Conservation (phyloP, 768 basidiomycete species). For the Mycena olivaceomarginata region DNA sequence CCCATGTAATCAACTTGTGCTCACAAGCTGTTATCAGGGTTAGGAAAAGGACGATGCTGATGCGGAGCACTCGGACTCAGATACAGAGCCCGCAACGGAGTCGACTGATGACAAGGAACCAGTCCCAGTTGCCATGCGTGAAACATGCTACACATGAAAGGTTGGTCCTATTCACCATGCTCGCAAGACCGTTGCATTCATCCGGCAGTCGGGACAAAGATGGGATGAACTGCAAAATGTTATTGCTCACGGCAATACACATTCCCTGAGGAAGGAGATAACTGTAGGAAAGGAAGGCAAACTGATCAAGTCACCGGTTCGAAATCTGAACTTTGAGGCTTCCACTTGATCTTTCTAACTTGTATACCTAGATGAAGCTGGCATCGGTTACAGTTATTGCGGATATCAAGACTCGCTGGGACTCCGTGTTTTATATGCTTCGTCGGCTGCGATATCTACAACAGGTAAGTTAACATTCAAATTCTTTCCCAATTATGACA, state of each 20-base stretch:
- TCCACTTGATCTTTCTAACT: not conserved
- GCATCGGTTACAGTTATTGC: too few relatives aligned
- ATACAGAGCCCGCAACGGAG: not conserved
- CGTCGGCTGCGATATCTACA: not conserved
- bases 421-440: too few relatives aligned
- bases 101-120: not conserved
- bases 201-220: not conserved
- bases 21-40: constrained; percentile 10
- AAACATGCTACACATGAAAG: not conserved
- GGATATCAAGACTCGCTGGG: too few relatives aligned
- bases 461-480: not conserved
- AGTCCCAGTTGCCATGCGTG: not conserved
- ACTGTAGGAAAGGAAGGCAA: not conserved
- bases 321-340: too few relatives aligned
- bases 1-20: constrained; percentile 1
- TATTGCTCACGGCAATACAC: not conserved
- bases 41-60: constrained; percentile 10
- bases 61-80: not conserved
- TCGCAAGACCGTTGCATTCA: not conserved
- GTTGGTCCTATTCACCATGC: not conserved
- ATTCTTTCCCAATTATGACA: too few relatives aligned
- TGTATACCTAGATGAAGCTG: too few relatives aligned
- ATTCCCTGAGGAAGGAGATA: constrained; percentile 4
- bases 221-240: not conserved
- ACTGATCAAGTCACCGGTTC: not conserved